Percentiles rank a stretch among this genome's conserved stretches.
Conservation (phyloP, 257 asterid genomes). For the Paulownia fortunei region DNA sequence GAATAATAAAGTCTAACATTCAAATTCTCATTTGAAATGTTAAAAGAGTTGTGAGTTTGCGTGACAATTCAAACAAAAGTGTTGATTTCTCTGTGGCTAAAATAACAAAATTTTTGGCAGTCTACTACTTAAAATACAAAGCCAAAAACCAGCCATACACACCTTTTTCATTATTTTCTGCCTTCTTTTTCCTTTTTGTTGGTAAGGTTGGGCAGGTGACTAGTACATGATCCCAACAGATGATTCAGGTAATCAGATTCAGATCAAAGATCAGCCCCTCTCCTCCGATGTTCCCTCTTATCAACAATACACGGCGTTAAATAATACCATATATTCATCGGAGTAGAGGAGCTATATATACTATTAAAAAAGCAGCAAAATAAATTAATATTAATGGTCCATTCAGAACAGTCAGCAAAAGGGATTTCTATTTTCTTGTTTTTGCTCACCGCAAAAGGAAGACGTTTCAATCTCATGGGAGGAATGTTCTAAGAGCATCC, state of each 20-base stretch:
- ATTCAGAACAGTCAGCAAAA: slow-evolving; percentile 24
- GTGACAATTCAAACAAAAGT: slow-evolving; percentile 18
- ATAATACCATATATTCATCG: not conserved
- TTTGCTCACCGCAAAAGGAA: not conserved
- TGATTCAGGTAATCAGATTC: slow-evolving; percentile 29
- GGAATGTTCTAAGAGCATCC: slow-evolving; percentile 47
- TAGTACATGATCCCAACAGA: slow-evolving; percentile 19
- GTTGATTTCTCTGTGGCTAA: slow-evolving; percentile 17
- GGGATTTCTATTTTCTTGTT: slow-evolving; percentile 24
- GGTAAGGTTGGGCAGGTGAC: slow-evolving; percentile 24
- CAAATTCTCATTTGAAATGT: not conserved
- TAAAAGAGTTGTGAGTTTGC: not conserved
- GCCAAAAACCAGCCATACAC: not conserved
- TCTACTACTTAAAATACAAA: not conserved
- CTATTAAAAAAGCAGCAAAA: slow-evolving; percentile 4
- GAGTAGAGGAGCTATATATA: slow-evolving; percentile 2
- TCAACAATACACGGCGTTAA: not conserved
- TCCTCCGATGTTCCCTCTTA: slow-evolving; percentile 27
- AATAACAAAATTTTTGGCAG: not conserved
- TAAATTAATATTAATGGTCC: slow-evolving; percentile 25
- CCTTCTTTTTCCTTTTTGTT: slow-evolving; percentile 21
- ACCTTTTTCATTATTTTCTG: slow-evolving; percentile 10
- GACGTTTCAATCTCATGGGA: slow-evolving; percentile 27
- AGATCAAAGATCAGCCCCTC: slow-evolving; percentile 35
- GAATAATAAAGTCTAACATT: not conserved